Percentiles rank a stretch among this genome's conserved stretches.
phyloP scores from a whole-genome alignment of 2,329 filamentous ascomycete species.

The Gaeumannomyces tritici region DNA sequence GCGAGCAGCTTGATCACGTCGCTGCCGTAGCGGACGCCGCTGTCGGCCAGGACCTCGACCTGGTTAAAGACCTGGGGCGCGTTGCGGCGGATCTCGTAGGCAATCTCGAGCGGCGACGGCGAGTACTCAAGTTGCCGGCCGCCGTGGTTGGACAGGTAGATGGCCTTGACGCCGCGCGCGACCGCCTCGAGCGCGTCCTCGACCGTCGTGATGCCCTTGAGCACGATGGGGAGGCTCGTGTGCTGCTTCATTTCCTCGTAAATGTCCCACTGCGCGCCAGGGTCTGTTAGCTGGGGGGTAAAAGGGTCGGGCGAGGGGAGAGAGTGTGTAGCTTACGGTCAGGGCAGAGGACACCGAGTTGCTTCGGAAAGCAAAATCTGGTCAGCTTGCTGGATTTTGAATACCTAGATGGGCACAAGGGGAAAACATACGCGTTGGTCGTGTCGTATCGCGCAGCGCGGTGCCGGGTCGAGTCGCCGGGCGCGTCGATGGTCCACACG shows the following conservation, averaged over 20 bases:
- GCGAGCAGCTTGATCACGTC: conserved; percentile 27
- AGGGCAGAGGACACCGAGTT: conserved; percentile 9
- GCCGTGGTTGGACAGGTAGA: conserved; percentile 31
- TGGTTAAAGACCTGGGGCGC: conserved; percentile 24
- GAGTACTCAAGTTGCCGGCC: conserved; percentile 30
- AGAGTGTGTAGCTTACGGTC: neutral
- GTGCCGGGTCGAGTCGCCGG: conserved; percentile 11
- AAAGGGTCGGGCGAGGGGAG: neutral
- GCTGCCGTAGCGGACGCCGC: conserved; percentile 26
- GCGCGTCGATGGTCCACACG: conserved; percentile 26
- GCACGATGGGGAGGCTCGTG: conserved; percentile 24
- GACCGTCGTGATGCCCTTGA: conserved; percentile 27
- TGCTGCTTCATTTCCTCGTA: conserved; percentile 18
- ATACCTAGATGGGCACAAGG: neutral
- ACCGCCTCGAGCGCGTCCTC: conserved; percentile 25
- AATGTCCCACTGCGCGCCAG: conserved; percentile 12
- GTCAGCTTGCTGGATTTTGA: neutral
- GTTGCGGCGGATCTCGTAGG: conserved; percentile 22
- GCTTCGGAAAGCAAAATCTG: neutral
- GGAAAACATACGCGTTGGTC: conserved; percentile 1
- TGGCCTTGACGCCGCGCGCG: conserved; percentile 21
- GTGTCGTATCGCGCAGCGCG: conserved; percentile 14
- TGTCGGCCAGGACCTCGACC: conserved; percentile 26
- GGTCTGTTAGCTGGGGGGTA: neutral
- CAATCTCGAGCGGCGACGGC: conserved; percentile 21